Evolutionary conservation across 169 alveolate genomes (phyloP).

Genomic region (Miamiensis avidus): DNA sequence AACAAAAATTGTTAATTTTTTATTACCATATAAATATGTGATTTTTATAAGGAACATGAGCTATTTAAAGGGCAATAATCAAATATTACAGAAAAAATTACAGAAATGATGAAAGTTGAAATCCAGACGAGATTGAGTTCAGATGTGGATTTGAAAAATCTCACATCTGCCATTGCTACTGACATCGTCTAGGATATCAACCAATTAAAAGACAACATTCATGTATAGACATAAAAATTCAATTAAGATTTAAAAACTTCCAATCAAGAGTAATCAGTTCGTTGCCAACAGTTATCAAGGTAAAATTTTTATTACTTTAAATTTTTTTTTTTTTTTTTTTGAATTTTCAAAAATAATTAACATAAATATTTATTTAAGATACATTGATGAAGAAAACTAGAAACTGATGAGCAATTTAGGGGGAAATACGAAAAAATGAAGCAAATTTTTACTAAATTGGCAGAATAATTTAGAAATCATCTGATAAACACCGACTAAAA

Average conservation of each 20-base stretch:
- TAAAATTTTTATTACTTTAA: no score
- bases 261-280: conserved; percentile 17
- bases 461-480: conserved; percentile 37
- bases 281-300: conserved; percentile 21
- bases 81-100: conserved; percentile 40
- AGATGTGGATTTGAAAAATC: conserved; percentile 44
- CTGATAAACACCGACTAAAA: conserved; percentile 23
- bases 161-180: conserved; percentile 41
- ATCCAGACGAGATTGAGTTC: conserved; percentile 38
- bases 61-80: conserved; percentile 33
- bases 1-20: neutral
- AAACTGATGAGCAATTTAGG: conserved; percentile 26
- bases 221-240: conserved; percentile 12
- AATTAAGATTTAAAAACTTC: conserved; percentile 11
- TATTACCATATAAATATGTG: neutral
- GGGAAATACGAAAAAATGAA: conserved; percentile 38
- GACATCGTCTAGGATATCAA: conserved; percentile 41
- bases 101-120: conserved; percentile 51
- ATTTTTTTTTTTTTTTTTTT: no score
- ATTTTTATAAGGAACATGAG: conserved; percentile 20
- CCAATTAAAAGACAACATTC: conserved; percentile 30
- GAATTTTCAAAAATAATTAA: no score
- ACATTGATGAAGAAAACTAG: conserved; percentile 41
- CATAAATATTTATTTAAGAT: neutral
- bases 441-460: conserved; percentile 35